phyloP scores from a whole-genome alignment of 345 rosid genomes.

The Carallia pectinifolia region DNA sequence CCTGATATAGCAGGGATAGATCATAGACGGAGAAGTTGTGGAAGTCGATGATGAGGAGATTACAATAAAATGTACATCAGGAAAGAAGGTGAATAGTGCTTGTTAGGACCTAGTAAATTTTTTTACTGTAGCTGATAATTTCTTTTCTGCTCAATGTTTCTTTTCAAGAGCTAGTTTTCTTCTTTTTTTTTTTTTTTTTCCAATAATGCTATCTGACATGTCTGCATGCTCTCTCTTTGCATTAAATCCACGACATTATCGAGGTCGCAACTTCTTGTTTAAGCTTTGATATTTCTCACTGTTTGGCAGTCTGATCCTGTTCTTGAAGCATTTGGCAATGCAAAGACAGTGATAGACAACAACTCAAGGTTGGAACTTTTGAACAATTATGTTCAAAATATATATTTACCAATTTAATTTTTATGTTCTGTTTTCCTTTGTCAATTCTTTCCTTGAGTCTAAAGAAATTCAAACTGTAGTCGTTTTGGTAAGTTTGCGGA shows the following conservation, averaged over 20 bases:
- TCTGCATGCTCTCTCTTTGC: too few relatives aligned
- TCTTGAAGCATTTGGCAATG: slow-evolving; percentile 97
- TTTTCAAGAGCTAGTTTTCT: too few relatives aligned
- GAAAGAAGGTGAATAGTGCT: slow-evolving; percentile 23
- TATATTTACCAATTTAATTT: slow-evolving; percentile 3
- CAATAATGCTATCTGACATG: too few relatives aligned
- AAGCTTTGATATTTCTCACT: neutral
- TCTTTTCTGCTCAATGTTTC: neutral
- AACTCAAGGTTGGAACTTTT: slow-evolving; percentile 70
- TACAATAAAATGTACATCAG: slow-evolving; percentile 16
- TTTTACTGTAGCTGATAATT: neutral
- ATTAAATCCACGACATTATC: too few relatives aligned
- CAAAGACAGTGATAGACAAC: slow-evolving; percentile 93
- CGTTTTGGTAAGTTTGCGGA: slow-evolving; percentile 99
- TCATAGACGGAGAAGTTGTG: slow-evolving; percentile 30
- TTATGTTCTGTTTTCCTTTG: slow-evolving; percentile 19
- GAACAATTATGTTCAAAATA: slow-evolving; percentile 5
- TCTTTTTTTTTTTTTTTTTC: too few relatives aligned
- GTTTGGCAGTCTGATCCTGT: slow-evolving; percentile 91
- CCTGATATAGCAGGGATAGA: slow-evolving; percentile 29
- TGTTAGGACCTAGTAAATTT: neutral
- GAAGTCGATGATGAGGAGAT: slow-evolving; percentile 22
- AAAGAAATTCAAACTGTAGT: slow-evolving; percentile 36
- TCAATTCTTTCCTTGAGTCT: neutral
- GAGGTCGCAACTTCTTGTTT: too few relatives aligned